phyloP scores from a whole-genome alignment of 768 basidiomycete species.

The Lentinula sp. region DNA sequence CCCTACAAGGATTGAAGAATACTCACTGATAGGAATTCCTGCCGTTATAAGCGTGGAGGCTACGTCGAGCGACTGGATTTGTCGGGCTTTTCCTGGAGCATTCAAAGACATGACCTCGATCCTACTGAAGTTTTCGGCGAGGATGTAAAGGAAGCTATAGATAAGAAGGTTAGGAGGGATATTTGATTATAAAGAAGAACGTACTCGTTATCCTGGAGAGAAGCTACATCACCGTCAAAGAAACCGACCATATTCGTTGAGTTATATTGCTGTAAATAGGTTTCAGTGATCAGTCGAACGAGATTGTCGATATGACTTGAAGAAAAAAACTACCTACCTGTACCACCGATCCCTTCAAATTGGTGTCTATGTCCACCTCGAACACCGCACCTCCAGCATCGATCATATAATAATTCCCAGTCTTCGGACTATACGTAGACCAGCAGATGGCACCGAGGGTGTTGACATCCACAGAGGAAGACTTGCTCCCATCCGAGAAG shows the following conservation, averaged over 20 bases:
- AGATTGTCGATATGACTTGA: background rate
- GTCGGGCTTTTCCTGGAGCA: conserved; percentile 26
- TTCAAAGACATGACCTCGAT: conserved; percentile 33
- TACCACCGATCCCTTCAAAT: conserved; percentile 37
- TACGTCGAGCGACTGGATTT: conserved; percentile 25
- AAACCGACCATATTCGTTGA: conserved; percentile 26
- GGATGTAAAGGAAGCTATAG: conserved; percentile 32
- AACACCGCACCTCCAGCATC: conserved; percentile 35
- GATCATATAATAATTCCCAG: conserved; percentile 39
- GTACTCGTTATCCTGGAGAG: conserved; percentile 31
- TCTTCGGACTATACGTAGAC: conserved; percentile 32
- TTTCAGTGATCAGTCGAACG: no score
- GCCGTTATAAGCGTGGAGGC: conserved; percentile 21
- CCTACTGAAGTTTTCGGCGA: conserved; percentile 29
- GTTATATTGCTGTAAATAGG: conserved; percentile 26
- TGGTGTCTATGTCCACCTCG: conserved; percentile 39
- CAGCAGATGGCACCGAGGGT: conserved; percentile 38
- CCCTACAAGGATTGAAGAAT: background rate
- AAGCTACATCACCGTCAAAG: conserved; percentile 34
- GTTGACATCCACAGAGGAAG: conserved; percentile 22
- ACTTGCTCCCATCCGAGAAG: conserved; percentile 16
- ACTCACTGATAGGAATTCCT: conserved; percentile 28
- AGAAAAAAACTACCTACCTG: conserved; percentile 22
- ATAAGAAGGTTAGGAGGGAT: no score
- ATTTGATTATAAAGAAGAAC: conserved; percentile 5